phyloP scores from a whole-genome alignment of 1,284 basidiomycete species.

The Ustilago tritici region DNA sequence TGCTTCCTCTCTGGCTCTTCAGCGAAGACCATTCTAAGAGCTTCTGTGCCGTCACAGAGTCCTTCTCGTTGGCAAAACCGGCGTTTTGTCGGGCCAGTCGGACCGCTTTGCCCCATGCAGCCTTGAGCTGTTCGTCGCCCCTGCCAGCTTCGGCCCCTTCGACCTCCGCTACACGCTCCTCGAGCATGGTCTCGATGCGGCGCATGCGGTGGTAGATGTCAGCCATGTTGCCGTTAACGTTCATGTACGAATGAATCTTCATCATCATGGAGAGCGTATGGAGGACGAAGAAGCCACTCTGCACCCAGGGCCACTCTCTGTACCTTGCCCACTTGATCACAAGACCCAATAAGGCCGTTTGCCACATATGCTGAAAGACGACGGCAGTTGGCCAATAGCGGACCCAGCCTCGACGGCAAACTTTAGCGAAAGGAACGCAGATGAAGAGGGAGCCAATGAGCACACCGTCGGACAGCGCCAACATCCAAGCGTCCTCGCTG shows the following conservation, averaged over 20 bases:
- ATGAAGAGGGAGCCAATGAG: conserved; percentile 82
- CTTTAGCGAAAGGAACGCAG: conserved; percentile 79
- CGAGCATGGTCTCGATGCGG: conserved; percentile 54
- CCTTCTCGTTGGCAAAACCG: conserved; percentile 12
- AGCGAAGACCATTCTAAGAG: conserved; percentile 33
- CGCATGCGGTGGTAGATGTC: conserved; percentile 54
- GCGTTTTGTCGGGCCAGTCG: conserved; percentile 19
- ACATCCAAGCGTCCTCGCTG: conserved; percentile 83
- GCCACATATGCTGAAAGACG: conserved; percentile 59
- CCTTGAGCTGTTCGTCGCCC: conserved; percentile 35
- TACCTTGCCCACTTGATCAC: conserved; percentile 66
- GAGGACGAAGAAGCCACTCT: conserved; percentile 93
- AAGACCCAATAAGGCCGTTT: conserved; percentile 46
- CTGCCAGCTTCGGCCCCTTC: conserved; percentile 36
- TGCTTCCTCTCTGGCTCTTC: conserved; percentile 48
- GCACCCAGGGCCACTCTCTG: conserved; percentile 93
- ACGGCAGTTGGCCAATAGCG: conserved; percentile 71
- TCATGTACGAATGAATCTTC: conserved; percentile 96
- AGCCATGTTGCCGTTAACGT: conserved; percentile 87
- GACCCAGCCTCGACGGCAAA: conserved; percentile 70
- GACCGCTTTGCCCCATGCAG: conserved; percentile 47
- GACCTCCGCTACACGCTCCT: conserved; percentile 58
- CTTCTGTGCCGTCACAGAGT: conserved; percentile 5
- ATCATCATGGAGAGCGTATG: conserved; percentile 91
- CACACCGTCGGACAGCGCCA: conserved; percentile 85